phyloP scores from a whole-genome alignment of 2,329 filamentous ascomycete species.

The Talaromyces sp. region DNA sequence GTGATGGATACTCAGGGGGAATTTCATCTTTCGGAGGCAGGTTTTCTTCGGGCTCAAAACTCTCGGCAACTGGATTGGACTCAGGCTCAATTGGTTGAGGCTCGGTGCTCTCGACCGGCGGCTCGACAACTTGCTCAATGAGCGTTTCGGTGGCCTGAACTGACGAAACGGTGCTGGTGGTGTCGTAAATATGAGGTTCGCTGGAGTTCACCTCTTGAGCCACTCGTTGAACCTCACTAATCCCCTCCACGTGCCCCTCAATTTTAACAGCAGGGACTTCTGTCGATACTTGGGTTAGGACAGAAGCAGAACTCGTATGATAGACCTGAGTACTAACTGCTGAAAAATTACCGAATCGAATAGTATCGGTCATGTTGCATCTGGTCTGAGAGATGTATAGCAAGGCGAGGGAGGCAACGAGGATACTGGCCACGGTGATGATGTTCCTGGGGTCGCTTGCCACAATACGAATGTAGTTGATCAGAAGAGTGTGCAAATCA shows the following conservation, averaged over 20 bases:
- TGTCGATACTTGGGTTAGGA: slow-evolving; percentile 10
- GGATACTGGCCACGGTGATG: slow-evolving; percentile 36
- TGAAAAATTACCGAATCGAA: slow-evolving; percentile 5
- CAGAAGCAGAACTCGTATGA: slow-evolving; percentile 6
- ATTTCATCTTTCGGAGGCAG: background rate
- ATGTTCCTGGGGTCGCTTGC: slow-evolving; percentile 49
- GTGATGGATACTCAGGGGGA: background rate
- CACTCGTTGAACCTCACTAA: slow-evolving; percentile 11
- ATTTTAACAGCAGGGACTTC: slow-evolving; percentile 9
- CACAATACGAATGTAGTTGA: slow-evolving; percentile 50
- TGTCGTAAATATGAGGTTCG: background rate
- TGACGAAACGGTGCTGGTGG: background rate
- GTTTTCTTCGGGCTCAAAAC: background rate
- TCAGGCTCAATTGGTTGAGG: background rate
- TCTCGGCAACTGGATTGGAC: background rate
- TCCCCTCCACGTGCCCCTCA: slow-evolving; percentile 3
- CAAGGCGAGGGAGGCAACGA: slow-evolving; percentile 35
- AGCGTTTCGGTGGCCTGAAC: background rate
- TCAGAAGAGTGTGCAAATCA: slow-evolving; percentile 46
- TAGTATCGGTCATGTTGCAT: background rate
- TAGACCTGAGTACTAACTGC: slow-evolving; percentile 13
- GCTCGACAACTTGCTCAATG: background rate
- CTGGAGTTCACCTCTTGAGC: slow-evolving; percentile 5
- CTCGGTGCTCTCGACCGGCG: background rate
- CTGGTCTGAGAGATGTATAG: background rate